Base-by-base conservation (phyloP, 306 rosid species). In the Begonia masoniana region DNA sequence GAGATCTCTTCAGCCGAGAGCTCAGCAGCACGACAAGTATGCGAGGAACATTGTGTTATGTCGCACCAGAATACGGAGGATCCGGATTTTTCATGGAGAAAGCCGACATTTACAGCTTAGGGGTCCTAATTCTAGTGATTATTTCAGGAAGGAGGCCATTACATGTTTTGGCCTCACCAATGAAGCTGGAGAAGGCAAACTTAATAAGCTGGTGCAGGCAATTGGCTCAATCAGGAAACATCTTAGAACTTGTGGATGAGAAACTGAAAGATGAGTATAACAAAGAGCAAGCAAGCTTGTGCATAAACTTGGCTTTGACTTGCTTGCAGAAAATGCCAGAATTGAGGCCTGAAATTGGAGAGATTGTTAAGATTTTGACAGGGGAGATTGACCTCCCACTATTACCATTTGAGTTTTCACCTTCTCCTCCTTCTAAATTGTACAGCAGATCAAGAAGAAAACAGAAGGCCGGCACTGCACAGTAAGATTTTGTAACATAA, bases 11-110 rank as follows among this genome's bases (percentile, higher is more conserved):
- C 65, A 91, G 97, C 61, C 84, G 94, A 1, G 97, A 91, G 78
- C 94, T 91, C 36, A 85, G 97, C 78, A 91, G 95, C 78, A 85
- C 97, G 71, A 82, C 97, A 10, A 91, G 95, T 67, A 91, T 91
- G 91, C 78, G 92, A 77, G 97, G 97, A 42, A 85, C 95, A 52
- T 59, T 85, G 54, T 82, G 95, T 53, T 91, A 91, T 68, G 85
- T 77, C 10, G 97, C 97, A 51, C 97, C 97, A 7, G 97, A 91
- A 58, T 85, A 78, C 62, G 87, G 94, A 12, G 97, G 94, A 0
- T 82, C 83, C 55, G 94, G 87, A 13, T 85, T 72, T 74, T 64
- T 80, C 51, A 76, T 81, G 85, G 97, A 85, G 77, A 91, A 91
- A 64, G 89, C 94, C 35, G 97, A 91, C 23, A 83, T 85, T 21